These are phyloP conservation scores for Phytopythium cucurbitacearum DNA, from an alignment of 352 stramenopile genomes.

Conservation along the genomic window DNA sequence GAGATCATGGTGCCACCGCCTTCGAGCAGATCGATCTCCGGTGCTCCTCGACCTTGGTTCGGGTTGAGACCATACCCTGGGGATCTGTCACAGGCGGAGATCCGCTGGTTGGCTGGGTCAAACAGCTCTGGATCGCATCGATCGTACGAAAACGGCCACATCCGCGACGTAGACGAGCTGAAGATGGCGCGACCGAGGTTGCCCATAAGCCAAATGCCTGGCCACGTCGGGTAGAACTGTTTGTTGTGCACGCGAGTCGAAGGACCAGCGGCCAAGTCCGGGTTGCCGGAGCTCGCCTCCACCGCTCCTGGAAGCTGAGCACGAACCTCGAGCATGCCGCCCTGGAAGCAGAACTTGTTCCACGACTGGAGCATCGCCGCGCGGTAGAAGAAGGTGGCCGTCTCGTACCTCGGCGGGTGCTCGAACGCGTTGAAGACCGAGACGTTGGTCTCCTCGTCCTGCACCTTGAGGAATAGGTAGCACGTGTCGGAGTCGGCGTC, in stretches of 20 bases:
- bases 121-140: constrained; percentile 75
- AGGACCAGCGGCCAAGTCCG: constrained; percentile 31
- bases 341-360: constrained; percentile 96
- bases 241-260: constrained; percentile 44
- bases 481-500: constrained; percentile 38
- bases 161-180: constrained; percentile 90
- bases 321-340: constrained; percentile 90
- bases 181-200: constrained; percentile 96
- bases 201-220: constrained; percentile 94
- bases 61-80: constrained; percentile 90
- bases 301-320: constrained; percentile 81
- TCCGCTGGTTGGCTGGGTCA: constrained; percentile 50
- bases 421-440: constrained; percentile 57
- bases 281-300: constrained; percentile 40
- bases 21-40: constrained; percentile 95
- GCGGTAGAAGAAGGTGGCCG: constrained; percentile 41
- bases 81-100: constrained; percentile 85
- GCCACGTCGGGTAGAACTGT: constrained; percentile 88
- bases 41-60: constrained; percentile 81
- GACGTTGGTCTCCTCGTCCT: constrained; percentile 31
- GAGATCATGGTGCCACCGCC: constrained; percentile 70
- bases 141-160: constrained; percentile 96
- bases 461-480: constrained; percentile 39
- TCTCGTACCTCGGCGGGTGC: constrained; percentile 40
- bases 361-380: constrained; percentile 90